These are phyloP conservation scores for Mayamaea pseudoterrestris DNA, from an alignment of 108 stramenopile species.

Conservation along the genomic window DNA sequence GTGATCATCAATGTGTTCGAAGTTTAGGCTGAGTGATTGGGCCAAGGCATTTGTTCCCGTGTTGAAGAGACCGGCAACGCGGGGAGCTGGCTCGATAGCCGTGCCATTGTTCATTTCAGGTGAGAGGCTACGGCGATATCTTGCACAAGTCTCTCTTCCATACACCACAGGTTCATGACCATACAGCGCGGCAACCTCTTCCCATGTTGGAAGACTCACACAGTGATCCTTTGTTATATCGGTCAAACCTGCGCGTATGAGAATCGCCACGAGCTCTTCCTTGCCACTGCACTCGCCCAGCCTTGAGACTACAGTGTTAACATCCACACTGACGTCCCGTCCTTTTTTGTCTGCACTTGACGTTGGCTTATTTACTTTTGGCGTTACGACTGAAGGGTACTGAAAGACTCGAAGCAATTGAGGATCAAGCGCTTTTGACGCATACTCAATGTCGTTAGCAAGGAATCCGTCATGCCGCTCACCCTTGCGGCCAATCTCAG, in stretches of 20 bases:
- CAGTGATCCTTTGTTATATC: no score
- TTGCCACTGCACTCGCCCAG: no score
- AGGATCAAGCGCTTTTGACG: background rate
- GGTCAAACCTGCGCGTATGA: no score
- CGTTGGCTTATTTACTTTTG: no score
- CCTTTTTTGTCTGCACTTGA: no score
- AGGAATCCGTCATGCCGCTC: no score
- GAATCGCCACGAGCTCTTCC: no score
- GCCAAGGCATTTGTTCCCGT: constrained; percentile 50
- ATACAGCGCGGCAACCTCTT: background rate
- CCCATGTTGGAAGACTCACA: background rate
- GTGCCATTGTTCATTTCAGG: no score
- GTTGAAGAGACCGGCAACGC: constrained; percentile 60
- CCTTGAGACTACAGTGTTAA: no score
- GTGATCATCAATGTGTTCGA: constrained; percentile 13
- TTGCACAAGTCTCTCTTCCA: background rate
- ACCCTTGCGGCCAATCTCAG: no score
- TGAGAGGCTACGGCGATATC: background rate
- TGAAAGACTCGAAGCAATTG: background rate
- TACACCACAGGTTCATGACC: constrained; percentile 2
- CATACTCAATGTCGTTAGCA: background rate
- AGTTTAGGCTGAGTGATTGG: constrained; percentile 30
- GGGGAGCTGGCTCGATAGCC: background rate
- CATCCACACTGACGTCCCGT: no score
- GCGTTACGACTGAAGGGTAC: background rate